phyloP scores from a whole-genome alignment of 257 asterid species.

The Nicotiana paniculata region DNA sequence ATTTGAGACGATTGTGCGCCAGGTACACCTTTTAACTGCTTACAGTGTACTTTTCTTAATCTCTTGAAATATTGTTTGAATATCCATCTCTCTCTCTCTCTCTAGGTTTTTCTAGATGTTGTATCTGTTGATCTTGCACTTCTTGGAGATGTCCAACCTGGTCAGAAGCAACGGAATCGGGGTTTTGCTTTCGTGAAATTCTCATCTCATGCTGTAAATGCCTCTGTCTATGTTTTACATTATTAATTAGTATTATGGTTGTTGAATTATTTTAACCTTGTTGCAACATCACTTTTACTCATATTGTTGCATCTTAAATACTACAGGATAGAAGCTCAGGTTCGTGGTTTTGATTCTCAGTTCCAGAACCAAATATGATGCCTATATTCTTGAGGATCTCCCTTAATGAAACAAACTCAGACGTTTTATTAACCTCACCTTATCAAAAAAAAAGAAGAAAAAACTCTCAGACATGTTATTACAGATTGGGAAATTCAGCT shows the following conservation, averaged over 20 bases:
- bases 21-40: constrained; percentile 42
- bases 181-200: constrained; percentile 91
- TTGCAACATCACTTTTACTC: constrained; percentile 38
- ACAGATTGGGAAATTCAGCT: constrained; percentile 7
- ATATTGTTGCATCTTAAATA: constrained; percentile 59
- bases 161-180: constrained; percentile 66
- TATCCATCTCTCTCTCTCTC: not conserved
- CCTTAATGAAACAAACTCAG: constrained; percentile 6
- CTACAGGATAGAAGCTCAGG: constrained; percentile 86
- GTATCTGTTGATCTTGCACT: constrained; percentile 63
- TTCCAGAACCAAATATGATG: constrained; percentile 58
- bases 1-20: constrained; percentile 57
- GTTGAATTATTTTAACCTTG: not conserved
- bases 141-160: constrained; percentile 41
- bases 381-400: constrained; percentile 27
- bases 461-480: not conserved
- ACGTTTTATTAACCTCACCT: constrained; percentile 4
- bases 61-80: not conserved
- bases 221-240: constrained; percentile 12
- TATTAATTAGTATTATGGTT: constrained; percentile 9
- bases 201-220: constrained; percentile 77
- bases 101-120: constrained; percentile 72
- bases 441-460: not conserved
- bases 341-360: constrained; percentile 81
- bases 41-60: not conserved